Evolutionary conservation across 2,329 filamentous ascomycete genomes (phyloP), one percentile per base, ranked within the genome.

Genomic region (Keithomyces neogunnii): DNA sequence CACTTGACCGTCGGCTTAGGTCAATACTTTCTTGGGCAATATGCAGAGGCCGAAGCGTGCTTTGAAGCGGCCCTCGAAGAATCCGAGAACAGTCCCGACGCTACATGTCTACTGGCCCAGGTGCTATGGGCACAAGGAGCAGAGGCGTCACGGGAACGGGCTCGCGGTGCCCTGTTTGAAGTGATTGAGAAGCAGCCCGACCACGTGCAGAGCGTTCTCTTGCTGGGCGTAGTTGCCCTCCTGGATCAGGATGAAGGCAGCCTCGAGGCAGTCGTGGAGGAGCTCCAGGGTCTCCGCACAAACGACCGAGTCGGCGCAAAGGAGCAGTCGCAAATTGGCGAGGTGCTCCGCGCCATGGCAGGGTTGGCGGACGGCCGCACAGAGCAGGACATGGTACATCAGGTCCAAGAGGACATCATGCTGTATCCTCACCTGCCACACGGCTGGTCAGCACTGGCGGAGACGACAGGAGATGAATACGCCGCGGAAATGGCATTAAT

Each of bases 91-190:
- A 84, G 89, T 55, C 86, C 91, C 0, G 90, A 96, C 62, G 86
- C 92, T 1, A 84, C 90, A 0, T 96, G 91, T 62, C 75, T 96
- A 10, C 75, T 97, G 10, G 88, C 91, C 0, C 89, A 97, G 67
- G 88, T 97, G 0, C 77, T 97, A 0, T 99, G 93, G 92, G 91
- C 91, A 0, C 89, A 89, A 57, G 90, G 88, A 7, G 82, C 84
- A 0, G 81, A 85, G 5, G 77, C 84, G 1, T 87, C 91, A 51
- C 82, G 85, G 45, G 81, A 85, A 47, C 82, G 87, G 55, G 91
- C 92, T 13, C 80, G 89, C 3, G 83, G 87, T 49, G 81, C 88
- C 56, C 76, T 99, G 1, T 92, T 96, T 61, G 84, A 84, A 11
- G 84, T 87, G 36, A 84, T 96, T 10, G 88, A 91, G 59, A 77